Evolutionary conservation across 345 rosid genomes (phyloP).

Genomic region (Gossypium sturtianum): DNA sequence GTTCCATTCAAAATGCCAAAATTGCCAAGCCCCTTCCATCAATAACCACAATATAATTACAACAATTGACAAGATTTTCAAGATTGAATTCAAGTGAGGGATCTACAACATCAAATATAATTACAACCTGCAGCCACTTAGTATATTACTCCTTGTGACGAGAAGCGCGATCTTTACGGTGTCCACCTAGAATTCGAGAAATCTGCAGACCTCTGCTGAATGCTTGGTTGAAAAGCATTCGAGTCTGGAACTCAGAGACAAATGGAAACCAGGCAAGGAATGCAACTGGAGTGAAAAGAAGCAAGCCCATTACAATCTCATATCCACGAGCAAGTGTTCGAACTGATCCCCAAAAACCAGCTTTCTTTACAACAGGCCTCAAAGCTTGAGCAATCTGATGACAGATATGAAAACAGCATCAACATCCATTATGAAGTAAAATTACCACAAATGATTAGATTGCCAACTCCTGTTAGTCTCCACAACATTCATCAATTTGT

Average conservation of each 20-base stretch:
- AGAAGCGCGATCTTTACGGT: constrained; percentile 70
- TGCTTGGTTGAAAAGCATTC: constrained; percentile 99
- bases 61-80: not conserved
- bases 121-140: not conserved
- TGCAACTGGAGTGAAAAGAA: constrained; percentile 93
- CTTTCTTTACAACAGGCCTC: constrained; percentile 58
- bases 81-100: not conserved
- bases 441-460: not conserved
- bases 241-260: constrained; percentile 96
- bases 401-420: not conserved
- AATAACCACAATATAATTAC: not conserved
- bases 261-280: constrained; percentile 99
- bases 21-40: not conserved
- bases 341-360: constrained; percentile 92
- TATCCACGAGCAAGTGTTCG: constrained; percentile 91
- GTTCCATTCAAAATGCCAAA: not conserved
- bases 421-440: not conserved
- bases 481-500: not conserved
- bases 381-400: constrained; percentile 92
- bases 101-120: not conserved
- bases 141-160: constrained; percentile 58
- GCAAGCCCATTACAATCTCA: constrained; percentile 88
- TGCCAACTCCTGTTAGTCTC: not conserved
- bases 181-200: constrained; percentile 97
- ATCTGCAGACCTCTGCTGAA: constrained; percentile 99